Conservation (phyloP, 2,329 filamentous ascomycete genomes). For the Fusarium sp. region DNA sequence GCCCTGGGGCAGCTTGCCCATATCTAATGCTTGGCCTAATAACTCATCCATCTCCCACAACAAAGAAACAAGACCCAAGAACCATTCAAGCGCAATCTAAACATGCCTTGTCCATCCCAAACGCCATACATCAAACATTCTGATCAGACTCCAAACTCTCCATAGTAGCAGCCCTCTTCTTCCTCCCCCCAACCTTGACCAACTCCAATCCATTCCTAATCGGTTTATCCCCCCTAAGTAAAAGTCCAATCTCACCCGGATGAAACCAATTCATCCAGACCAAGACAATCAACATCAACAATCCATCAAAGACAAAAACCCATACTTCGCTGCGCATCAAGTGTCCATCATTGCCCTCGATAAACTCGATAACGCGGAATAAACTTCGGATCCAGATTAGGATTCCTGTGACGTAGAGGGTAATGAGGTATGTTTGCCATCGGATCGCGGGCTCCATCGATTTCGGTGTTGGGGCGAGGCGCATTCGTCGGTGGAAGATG, state of each 20-base stretch:
- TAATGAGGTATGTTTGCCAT: conserved; percentile 47
- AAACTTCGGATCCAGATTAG: conserved; percentile 57
- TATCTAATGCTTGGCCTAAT: background rate
- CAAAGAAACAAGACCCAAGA: background rate
- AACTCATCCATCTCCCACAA: background rate
- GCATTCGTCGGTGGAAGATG: conserved; percentile 57
- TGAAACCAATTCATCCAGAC: conserved; percentile 48
- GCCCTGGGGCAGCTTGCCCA: background rate
- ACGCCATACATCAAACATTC: background rate
- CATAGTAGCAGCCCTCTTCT: conserved; percentile 14
- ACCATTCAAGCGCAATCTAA: background rate
- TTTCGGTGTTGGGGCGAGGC: conserved; percentile 16
- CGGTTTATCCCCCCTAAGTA: conserved; percentile 37
- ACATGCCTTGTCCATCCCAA: background rate
- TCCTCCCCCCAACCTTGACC: conserved; percentile 18
- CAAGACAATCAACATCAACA: conserved; percentile 49
- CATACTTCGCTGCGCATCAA: conserved; percentile 50
- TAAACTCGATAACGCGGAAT: conserved; percentile 58
- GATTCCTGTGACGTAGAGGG: conserved; percentile 42
- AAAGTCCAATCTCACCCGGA: conserved; percentile 44
- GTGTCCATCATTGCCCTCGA: conserved; percentile 49
- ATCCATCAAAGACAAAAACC: conserved; percentile 54
- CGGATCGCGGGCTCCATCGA: conserved; percentile 37
- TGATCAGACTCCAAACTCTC: conserved; percentile 32
- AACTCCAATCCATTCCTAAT: conserved; percentile 42